Evolutionary conservation across 1,284 basidiomycete genomes (phyloP).

Genomic region (Phellopilus nigrolimitatus): DNA sequence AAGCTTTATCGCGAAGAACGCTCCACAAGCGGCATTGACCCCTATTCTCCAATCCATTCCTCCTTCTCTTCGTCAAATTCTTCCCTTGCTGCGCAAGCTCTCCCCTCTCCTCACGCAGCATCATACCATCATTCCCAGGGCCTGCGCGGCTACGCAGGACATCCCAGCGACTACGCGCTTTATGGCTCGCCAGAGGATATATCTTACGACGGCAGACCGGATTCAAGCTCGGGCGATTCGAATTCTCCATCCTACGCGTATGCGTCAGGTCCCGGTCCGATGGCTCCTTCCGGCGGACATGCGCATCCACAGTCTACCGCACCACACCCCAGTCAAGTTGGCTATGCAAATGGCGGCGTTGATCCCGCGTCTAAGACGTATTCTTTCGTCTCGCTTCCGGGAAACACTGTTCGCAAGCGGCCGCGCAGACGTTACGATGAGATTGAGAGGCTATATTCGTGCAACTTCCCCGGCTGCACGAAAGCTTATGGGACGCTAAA

Average conservation of each 20-base stretch:
- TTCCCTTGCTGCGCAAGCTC: conserved; percentile 9
- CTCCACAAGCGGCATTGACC: conserved; percentile 6
- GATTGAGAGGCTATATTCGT: conserved; percentile 88
- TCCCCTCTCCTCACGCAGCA: conserved; percentile 8
- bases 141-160: conserved; percentile 6
- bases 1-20: conserved; percentile 2
- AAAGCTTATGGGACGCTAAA: conserved; percentile 89
- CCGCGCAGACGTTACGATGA: conserved; percentile 83
- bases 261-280: neutral
- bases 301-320: neutral
- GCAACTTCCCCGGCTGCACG: conserved; percentile 76
- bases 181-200: conserved; percentile 10
- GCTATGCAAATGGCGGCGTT: neutral
- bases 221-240: conserved; percentile 7
- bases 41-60: conserved; percentile 16
- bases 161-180: conserved; percentile 1
- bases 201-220: conserved; percentile 7
- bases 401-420: conserved; percentile 76
- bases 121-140: conserved; percentile 1
- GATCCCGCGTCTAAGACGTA: conserved; percentile 50
- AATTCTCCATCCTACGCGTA: conserved; percentile 12
- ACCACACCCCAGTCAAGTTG: no score
- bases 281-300: neutral
- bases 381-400: conserved; percentile 74
- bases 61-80: conserved; percentile 17